Evolutionary conservation across 805 yeast genomes (phyloP).

Genomic region (Lipomyces chichibuensis): DNA sequence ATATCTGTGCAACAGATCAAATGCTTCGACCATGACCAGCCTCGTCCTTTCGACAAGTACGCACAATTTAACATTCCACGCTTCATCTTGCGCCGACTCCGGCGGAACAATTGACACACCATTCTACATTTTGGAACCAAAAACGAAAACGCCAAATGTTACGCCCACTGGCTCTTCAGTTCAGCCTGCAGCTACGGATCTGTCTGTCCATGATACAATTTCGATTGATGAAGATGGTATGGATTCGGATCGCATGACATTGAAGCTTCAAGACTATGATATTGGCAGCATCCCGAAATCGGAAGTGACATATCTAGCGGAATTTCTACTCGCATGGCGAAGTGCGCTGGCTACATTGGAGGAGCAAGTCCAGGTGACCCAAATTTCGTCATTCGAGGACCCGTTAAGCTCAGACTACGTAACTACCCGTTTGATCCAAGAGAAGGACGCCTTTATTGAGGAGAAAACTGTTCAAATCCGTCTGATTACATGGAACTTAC

Average conservation of each 20-base stretch:
- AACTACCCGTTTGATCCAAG: constrained; percentile 26
- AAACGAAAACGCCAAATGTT: neutral
- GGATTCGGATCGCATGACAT: constrained; percentile 11
- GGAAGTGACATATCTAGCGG: constrained; percentile 34
- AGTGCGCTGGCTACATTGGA: constrained; percentile 38
- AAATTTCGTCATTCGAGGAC: constrained; percentile 13
- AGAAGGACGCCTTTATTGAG: constrained; percentile 28
- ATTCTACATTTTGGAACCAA: constrained; percentile 17
- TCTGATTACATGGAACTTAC: constrained; percentile 43
- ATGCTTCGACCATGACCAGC: constrained; percentile 2
- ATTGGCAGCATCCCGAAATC: constrained; percentile 23
- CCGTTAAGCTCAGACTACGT: constrained; percentile 31
- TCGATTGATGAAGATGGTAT: constrained; percentile 25
- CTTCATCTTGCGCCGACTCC: constrained; percentile 16
- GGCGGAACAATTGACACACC: constrained; percentile 24
- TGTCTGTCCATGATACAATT: constrained; percentile 30
- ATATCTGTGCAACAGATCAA: neutral
- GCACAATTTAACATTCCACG: constrained; percentile 22
- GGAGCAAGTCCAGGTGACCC: constrained; percentile 22
- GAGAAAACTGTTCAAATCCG: constrained; percentile 36
- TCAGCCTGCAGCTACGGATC: constrained; percentile 15
- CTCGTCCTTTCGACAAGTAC: constrained; percentile 26
- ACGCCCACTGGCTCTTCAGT: neutral
- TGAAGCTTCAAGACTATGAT: constrained; percentile 22
- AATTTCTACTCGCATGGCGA: constrained; percentile 42